Conservation (phyloP, 176 grass and related monocot genomes). For the Oryza glumipatula region DNA sequence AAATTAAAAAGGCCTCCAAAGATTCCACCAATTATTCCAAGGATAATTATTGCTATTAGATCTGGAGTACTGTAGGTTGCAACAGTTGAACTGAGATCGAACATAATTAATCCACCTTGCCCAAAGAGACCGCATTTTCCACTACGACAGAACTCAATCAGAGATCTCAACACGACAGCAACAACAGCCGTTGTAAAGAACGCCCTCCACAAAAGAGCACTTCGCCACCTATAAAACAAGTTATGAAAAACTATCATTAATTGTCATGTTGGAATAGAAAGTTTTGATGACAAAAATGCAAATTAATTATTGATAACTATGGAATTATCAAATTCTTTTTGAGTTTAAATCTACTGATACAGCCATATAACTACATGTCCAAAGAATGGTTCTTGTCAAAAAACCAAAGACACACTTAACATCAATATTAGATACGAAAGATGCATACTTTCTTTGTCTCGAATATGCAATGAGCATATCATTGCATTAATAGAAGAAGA, state of each 20-base stretch:
- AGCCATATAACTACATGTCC: conserved; percentile 14
- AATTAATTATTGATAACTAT: conserved; percentile 14
- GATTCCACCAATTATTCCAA: conserved; percentile 81
- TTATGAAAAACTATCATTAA: background rate
- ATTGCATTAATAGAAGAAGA: background rate
- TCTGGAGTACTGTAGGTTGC: conserved; percentile 58
- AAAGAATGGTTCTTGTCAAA: conserved; percentile 1
- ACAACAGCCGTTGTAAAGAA: conserved; percentile 96
- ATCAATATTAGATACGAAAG: background rate
- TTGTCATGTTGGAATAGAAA: background rate
- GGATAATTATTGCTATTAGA: conserved; percentile 67
- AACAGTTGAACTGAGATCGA: conserved; percentile 78
- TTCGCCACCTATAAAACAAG: conserved; percentile 76
- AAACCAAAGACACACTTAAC: background rate
- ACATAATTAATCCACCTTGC: conserved; percentile 89
- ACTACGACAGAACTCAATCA: conserved; percentile 74
- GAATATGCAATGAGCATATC: too few relatives aligned
- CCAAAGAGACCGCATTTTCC: conserved; percentile 92
- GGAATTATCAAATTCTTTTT: background rate
- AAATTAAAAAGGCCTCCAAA: conserved; percentile 85
- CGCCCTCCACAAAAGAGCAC: conserved; percentile 87
- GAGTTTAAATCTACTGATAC: background rate
- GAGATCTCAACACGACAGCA: conserved; percentile 64
- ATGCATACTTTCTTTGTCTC: too few relatives aligned
- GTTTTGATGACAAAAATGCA: conserved; percentile 1